Conservation (phyloP, 2,329 filamentous ascomycete genomes). For the Dothidotthia symphoricarpi region DNA sequence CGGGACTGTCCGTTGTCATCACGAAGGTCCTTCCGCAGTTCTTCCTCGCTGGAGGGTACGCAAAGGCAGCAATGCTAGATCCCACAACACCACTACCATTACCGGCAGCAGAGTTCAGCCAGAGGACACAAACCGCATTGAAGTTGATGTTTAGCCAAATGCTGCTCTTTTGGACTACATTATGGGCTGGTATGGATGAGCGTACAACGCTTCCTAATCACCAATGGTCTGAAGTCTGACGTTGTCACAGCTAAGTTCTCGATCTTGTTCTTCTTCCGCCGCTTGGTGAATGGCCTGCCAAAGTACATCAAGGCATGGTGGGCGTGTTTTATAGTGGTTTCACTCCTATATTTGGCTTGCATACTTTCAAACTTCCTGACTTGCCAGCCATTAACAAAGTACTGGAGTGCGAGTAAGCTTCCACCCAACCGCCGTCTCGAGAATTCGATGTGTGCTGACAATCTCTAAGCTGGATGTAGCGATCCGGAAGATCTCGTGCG, state of each 20-base stretch:
- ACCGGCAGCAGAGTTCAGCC: too few relatives aligned
- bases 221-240: background rate
- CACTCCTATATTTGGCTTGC: slow-evolving; percentile 5
- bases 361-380: slow-evolving; percentile 8
- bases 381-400: slow-evolving; percentile 2
- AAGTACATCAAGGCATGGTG: slow-evolving; percentile 2
- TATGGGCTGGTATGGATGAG: slow-evolving; percentile 7
- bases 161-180: slow-evolving; percentile 8
- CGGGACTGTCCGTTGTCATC: background rate
- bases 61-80: background rate
- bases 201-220: too few relatives aligned
- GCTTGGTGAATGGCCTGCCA: background rate
- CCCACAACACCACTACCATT: slow-evolving; percentile 3
- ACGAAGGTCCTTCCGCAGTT: slow-evolving; percentile 7
- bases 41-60: slow-evolving; percentile 2
- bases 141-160: slow-evolving; percentile 9
- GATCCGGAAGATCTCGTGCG: background rate
- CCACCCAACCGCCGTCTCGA: too few relatives aligned
- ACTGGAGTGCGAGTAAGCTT: slow-evolving; percentile 1
- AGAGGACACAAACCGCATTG: slow-evolving; percentile 1
- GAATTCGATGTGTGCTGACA: too few relatives aligned
- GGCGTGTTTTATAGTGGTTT: slow-evolving; percentile 2
- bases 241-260: slow-evolving; percentile 1
- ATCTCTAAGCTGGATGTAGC: slow-evolving; percentile 5
- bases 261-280: slow-evolving; percentile 3